Evolutionary conservation across 805 yeast genomes (phyloP).

Genomic region (Metschnikowia santaceciliae): DNA sequence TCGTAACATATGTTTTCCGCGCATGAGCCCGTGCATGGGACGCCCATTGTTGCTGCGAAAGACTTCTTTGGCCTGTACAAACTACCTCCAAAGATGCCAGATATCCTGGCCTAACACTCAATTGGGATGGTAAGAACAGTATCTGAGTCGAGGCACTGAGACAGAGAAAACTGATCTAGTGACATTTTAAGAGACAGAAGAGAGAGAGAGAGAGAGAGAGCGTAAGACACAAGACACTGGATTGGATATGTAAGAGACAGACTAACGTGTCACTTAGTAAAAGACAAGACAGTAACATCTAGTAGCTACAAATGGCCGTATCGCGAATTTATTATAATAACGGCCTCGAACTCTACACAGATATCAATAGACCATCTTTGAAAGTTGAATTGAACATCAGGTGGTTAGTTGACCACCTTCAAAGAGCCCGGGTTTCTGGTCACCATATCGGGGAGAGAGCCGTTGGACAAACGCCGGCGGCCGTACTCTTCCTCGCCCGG

Average conservation of each 20-base stretch:
- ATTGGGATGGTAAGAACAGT: too few relatives aligned
- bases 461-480: conserved; percentile 49
- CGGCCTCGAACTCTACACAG: background rate
- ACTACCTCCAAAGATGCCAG: background rate
- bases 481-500: conserved; percentile 29
- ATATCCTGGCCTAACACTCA: background rate
- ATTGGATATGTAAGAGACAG: too few relatives aligned
- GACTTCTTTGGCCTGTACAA: background rate
- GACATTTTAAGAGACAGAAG: too few relatives aligned
- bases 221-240: too few relatives aligned
- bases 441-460: conserved; percentile 49
- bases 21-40: background rate
- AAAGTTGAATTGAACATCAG: background rate
- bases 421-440: conserved; percentile 46
- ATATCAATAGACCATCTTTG: background rate
- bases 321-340: background rate
- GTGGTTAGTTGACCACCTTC: conserved; percentile 44
- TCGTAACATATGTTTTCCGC: background rate
- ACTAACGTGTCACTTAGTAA: background rate
- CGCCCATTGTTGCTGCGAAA: background rate
- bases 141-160: too few relatives aligned
- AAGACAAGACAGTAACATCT: background rate
- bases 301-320: background rate
- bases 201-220: too few relatives aligned
- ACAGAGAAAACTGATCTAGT: too few relatives aligned